Base-by-base conservation (phyloP, 352 stramenopile species). In the Pythium myriotylum region DNA sequence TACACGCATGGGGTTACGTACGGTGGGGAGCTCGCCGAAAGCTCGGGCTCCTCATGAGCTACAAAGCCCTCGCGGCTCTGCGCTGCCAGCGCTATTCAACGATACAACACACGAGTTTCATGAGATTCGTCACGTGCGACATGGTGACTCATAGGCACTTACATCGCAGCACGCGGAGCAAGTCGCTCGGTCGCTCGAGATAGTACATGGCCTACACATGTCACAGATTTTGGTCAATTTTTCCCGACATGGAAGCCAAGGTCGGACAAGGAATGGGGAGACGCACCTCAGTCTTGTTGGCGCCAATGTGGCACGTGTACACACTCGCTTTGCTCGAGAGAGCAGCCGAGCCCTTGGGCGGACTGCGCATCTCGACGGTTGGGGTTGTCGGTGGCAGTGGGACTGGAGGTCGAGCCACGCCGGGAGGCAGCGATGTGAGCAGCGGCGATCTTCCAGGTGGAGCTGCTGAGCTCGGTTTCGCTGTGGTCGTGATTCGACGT, bases 221-320 rank as follows among this genome's bases (percentile, higher is more conserved):
- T 19, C 23, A 26, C 27, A 39, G 1, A 16, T 23, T 54, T 32
- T 32, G 19, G n/a, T n/a, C n/a, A n/a, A n/a, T n/a, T n/a, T n/a
- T n/a, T n/a, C n/a, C n/a, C n/a, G n/a, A n/a, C n/a, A n/a, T n/a
- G n/a, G n/a, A n/a, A n/a, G n/a, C n/a, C n/a, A n/a, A n/a, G n/a
- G n/a, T n/a, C n/a, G n/a, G n/a, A n/a, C n/a, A n/a, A n/a, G n/a
- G n/a, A n/a, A n/a, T n/a, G n/a, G n/a, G n/a, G n/a, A n/a, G 52
- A 23, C 70, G 22, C 56, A 89, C 81, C 72, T 89, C 79, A 3
- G 79, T 88, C 67, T 89, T 91, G 65, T 76, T 89, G 39, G 73
- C 55, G 16, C 81, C 81, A 61, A 91, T 81, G 60, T 91, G 79
- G 62, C 81, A 91, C 60, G 79, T 91, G 58, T 79, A 91, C 54